A percentile compares a stretch with the other conserved stretches of the same genome.
phyloP scores from a whole-genome alignment of 2,329 filamentous ascomycete genomes.

The Aspergillus niger region DNA sequence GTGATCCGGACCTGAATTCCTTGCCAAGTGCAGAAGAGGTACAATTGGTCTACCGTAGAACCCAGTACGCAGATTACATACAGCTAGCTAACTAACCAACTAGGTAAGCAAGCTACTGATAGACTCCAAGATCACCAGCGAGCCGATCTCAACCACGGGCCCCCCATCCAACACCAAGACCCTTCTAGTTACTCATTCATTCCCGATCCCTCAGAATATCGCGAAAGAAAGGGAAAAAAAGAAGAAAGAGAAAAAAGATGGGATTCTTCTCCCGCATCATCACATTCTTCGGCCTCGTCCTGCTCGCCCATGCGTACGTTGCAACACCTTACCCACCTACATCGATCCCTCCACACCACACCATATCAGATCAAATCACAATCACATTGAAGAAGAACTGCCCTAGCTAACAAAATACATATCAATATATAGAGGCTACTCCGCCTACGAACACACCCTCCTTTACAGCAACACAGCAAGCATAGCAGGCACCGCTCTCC shows the following conservation, averaged over 20 bases:
- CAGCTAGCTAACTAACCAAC: neutral
- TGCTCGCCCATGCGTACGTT: conserved; percentile 84
- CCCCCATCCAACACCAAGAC: neutral
- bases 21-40: neutral
- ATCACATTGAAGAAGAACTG: neutral
- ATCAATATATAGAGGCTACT: conserved; percentile 73
- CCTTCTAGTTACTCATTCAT: neutral
- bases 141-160: neutral
- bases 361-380: neutral
- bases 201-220: no score
- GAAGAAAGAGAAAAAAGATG: conserved; percentile 53
- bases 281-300: conserved; percentile 72
- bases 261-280: conserved; percentile 69
- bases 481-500: conserved; percentile 58
- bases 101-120: no score
- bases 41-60: conserved; percentile 11
- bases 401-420: neutral
- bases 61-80: neutral
- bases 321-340: neutral
- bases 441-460: conserved; percentile 85
- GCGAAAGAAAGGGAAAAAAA: neutral
- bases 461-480: conserved; percentile 62
- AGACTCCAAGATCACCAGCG: neutral
- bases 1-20: neutral
- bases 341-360: neutral